phyloP scores from a whole-genome alignment of 345 rosid species.

The Moricandia arvensis region DNA sequence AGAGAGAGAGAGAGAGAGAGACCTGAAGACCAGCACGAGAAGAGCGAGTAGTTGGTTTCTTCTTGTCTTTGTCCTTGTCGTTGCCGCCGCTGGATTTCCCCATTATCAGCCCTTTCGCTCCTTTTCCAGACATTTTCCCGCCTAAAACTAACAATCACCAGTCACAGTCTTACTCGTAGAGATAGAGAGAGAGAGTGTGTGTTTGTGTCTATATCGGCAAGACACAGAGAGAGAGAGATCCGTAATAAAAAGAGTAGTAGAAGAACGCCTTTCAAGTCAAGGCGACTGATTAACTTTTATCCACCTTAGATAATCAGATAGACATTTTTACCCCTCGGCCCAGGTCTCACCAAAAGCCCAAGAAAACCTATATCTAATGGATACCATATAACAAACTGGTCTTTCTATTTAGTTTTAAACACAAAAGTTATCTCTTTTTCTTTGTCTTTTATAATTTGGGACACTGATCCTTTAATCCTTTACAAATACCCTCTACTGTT shows the following conservation, averaged over 20 bases:
- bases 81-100: conserved; percentile 57
- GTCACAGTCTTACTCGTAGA: not conserved
- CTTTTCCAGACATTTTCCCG: conserved; percentile 74
- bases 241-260: not conserved
- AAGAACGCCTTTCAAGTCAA: not conserved
- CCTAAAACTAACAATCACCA: conserved; percentile 3
- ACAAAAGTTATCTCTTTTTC: not conserved
- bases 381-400: not conserved
- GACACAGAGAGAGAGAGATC: not conserved
- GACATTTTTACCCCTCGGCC: conserved; percentile 4
- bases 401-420: not conserved
- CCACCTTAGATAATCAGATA: not conserved
- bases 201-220: not conserved
- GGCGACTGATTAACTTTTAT: not conserved
- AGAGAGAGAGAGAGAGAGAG: conserved; percentile 3
- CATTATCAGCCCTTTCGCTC: conserved; percentile 69
- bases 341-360: not conserved
- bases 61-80: conserved; percentile 72
- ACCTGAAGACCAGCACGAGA: conserved; percentile 89
- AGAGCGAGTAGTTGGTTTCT: conserved; percentile 74
- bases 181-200: not conserved
- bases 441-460: not conserved
- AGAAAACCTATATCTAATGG: not conserved
- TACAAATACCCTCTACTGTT: not conserved
- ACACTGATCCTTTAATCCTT: not conserved